Base-by-base conservation (phyloP, 371 early-diverging fungal species). In the Rhizopus arrhizus region DNA sequence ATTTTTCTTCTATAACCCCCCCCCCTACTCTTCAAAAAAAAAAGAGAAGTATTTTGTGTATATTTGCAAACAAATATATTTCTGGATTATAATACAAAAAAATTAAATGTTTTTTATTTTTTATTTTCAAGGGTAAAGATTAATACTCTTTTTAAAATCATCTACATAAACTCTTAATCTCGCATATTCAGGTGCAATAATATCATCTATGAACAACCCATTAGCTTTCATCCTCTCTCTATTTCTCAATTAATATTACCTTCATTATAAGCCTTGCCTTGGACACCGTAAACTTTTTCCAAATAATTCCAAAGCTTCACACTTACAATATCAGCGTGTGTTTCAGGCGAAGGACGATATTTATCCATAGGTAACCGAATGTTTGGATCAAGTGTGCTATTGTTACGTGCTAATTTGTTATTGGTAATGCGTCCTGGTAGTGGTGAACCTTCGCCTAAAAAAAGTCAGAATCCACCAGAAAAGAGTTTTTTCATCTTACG, bases 311-410 rank as follows among this genome's bases (percentile, higher is more conserved):
- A 77, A 13, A 77, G 66, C 9, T 62, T 68, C 36, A 74, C 73
- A 61, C 78, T 77, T 12, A 77, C 54, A 49, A 77, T 77, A 47
- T 77, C 78, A n/a, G 69, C 78, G 57, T 74, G 74, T 41, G 78
- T 77, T 45, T 77, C 78, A 35, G 78, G 78, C 5, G 74, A 62
- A 15, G 78, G 78, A 33, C 78, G 70, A 35, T 74, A 77, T 58
- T 77, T 77, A 50, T 77, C 78, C 59, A 69, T 65, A 2, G 78
- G 78, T 11, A 77, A 51, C 58, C 78, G 45, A 62, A 77, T 70
- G 34, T 70, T 72, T 9, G 78, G 78, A 50, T 77, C 74, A 34
- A 77, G 36, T 45, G 66, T 67, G 28, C 74, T 74, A 55, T 77
- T 74, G 38, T 49, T 62, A 34, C 74, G 69, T 10, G 74, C 62